Evolutionary conservation across 192 early-diverging fungal genomes (phyloP), one percentile per base, ranked within the genome.

Genomic region (Coemansia sp.): DNA sequence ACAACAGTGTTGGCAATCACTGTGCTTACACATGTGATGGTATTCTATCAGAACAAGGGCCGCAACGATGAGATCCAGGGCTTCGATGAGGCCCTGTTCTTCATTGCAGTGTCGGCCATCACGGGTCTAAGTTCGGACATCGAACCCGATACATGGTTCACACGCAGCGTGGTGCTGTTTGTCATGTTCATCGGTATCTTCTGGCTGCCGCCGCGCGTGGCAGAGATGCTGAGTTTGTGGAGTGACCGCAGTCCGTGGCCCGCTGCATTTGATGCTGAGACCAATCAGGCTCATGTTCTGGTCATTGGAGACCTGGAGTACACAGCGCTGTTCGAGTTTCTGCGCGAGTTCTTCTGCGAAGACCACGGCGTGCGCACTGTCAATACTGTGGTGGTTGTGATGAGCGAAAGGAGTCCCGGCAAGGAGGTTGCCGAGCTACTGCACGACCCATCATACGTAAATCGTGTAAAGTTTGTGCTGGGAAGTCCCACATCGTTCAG

Each of bases 341-440:
- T 92, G 62, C 83, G 88, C 50, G 90, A 92, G 75, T 90, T 92
- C 65, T 92, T 89, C 54, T 91, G 89, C 63, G 82, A 88, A 68
- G 89, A 91, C 72, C 90, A 92, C 52, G 90, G 90, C 30, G 64
- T 85, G 19, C 68, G 65, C 41, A 88, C 87, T 7, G 78, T 89
- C 66, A 83, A 83, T 49, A 89, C 89, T 3, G 75, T 82, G 10
- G 87, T 91, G 8, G 87, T 92, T 27, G 76, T 92, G 49, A 73
- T 92, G 73, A 84, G 82, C 70, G 83, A 85, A 47, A 65, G 68
- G 28, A 85, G 79, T 32, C 86, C 86, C 21, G 60, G 70, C 32
- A 85, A 85, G 60, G 86, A 86, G 47, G 71, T 85, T 8, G 55
- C 66, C 54, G 73, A 81, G 58, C 63, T 87, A n/a, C 69, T 92